Evolutionary conservation across 2,329 filamentous ascomycete genomes (phyloP).

Genomic region (Balansia obtecta): DNA sequence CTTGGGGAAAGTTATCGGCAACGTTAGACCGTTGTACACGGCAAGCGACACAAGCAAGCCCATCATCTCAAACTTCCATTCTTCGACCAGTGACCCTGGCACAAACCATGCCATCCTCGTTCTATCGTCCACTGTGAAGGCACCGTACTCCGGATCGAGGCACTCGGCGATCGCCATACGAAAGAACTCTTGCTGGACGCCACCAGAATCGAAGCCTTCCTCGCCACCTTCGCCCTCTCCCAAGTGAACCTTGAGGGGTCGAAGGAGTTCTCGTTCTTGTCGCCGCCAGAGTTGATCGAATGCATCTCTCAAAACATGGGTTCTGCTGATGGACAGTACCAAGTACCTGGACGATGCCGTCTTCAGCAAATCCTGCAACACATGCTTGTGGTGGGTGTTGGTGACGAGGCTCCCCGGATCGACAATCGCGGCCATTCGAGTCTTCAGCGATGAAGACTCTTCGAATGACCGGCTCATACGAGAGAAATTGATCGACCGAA

Average conservation of each 20-base stretch:
- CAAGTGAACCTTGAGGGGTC: conserved; percentile 79
- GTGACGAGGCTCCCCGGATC: conserved; percentile 41
- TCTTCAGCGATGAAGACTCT: conserved; percentile 46
- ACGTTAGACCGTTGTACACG: conserved; percentile 81
- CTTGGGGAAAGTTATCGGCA: conserved; percentile 80
- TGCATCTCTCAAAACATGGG: conserved; percentile 57
- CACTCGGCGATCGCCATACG: conserved; percentile 69
- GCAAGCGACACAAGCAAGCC: conserved; percentile 82
- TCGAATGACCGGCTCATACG: conserved; percentile 75
- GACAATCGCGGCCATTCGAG: conserved; percentile 43
- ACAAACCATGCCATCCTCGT: conserved; percentile 83
- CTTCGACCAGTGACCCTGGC: conserved; percentile 65
- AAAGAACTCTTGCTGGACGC: conserved; percentile 96
- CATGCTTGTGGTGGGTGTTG: conserved; percentile 44
- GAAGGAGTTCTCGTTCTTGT: conserved; percentile 67
- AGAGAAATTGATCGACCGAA: conserved; percentile 77
- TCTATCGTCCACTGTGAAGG: conserved; percentile 65
- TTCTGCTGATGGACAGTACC: conserved; percentile 54
- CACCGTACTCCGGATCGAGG: conserved; percentile 63
- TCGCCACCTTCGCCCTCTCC: conserved; percentile 74
- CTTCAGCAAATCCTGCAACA: conserved; percentile 50
- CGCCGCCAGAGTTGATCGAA: conserved; percentile 86
- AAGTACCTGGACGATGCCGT: conserved; percentile 59
- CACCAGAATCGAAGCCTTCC: conserved; percentile 84
- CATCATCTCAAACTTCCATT: conserved; percentile 83